phyloP scores from a whole-genome alignment of 306 rosid genomes.

The Lupinus albus region DNA sequence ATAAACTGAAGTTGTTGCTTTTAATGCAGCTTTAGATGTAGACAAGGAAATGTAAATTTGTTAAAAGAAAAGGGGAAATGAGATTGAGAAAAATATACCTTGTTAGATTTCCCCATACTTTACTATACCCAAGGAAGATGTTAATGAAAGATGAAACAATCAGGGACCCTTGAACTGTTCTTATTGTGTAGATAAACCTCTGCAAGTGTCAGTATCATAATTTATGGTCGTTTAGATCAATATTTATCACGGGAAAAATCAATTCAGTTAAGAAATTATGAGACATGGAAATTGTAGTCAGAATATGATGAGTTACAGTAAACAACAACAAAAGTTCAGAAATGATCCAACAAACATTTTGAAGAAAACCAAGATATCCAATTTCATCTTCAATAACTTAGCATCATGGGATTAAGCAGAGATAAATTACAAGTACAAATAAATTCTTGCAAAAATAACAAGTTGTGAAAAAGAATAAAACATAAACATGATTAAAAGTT shows the following conservation, averaged over 20 bases:
- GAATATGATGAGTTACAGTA: neutral
- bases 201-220: slow-evolving; percentile 45
- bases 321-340: slow-evolving; percentile 10
- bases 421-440: neutral
- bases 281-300: neutral
- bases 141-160: slow-evolving; percentile 79
- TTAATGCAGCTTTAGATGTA: slow-evolving; percentile 5
- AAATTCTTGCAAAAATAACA: neutral
- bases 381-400: neutral
- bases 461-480: neutral
- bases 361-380: slow-evolving; percentile 11
- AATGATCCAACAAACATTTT: slow-evolving; percentile 4
- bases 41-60: neutral
- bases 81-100: slow-evolving; percentile 50
- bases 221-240: slow-evolving; percentile 6
- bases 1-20: slow-evolving; percentile 1
- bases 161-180: slow-evolving; percentile 91
- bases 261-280: slow-evolving; percentile 7
- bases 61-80: neutral
- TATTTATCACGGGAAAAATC: slow-evolving; percentile 20
- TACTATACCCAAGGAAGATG: slow-evolving; percentile 77
- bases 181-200: slow-evolving; percentile 71
- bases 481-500: neutral
- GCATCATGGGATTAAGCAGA: slow-evolving; percentile 14
- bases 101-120: slow-evolving; percentile 70